These are phyloP conservation scores for Mycosphaerella sp. DNA, from an alignment of 2,329 filamentous ascomycete species.

Conservation along the genomic window DNA sequence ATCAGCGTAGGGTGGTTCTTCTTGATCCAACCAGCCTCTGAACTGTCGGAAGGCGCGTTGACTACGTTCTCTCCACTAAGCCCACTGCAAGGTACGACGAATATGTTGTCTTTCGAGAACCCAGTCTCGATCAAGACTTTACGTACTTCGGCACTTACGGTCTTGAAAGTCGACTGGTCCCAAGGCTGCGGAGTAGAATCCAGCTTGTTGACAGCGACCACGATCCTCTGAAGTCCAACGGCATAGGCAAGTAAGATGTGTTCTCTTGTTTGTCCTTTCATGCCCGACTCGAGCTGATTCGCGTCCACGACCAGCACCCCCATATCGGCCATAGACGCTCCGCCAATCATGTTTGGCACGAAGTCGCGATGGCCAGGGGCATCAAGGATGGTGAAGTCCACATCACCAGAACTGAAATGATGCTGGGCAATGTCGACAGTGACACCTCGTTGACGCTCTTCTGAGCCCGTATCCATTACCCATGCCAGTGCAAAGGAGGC, in stretches of 20 bases:
- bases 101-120: constrained; percentile 73
- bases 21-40: constrained; percentile 64
- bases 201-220: constrained; percentile 94
- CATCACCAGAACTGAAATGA: constrained; percentile 82
- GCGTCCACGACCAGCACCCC: constrained; percentile 92
- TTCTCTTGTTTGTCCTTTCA: constrained; percentile 90
- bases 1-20: constrained; percentile 60
- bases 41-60: constrained; percentile 45
- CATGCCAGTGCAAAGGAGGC: constrained; percentile 93
- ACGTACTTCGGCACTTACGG: constrained; percentile 76
- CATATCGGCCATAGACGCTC: constrained; percentile 91
- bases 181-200: constrained; percentile 66
- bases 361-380: constrained; percentile 94
- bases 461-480: constrained; percentile 87
- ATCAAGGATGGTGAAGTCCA: constrained; percentile 87
- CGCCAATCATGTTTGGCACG: constrained; percentile 98
- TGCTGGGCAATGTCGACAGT: constrained; percentile 97
- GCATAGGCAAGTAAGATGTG: constrained; percentile 85
- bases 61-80: constrained; percentile 83
- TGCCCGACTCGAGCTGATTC: constrained; percentile 86
- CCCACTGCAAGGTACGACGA: constrained; percentile 85
- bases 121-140: constrained; percentile 77
- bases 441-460: constrained; percentile 83
- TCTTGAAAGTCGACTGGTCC: constrained; percentile 74
- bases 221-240: constrained; percentile 79